These are phyloP conservation scores for Planoprotostelium fungivorum DNA, from an alignment of 78 protist species.

Conservation along the genomic window DNA sequence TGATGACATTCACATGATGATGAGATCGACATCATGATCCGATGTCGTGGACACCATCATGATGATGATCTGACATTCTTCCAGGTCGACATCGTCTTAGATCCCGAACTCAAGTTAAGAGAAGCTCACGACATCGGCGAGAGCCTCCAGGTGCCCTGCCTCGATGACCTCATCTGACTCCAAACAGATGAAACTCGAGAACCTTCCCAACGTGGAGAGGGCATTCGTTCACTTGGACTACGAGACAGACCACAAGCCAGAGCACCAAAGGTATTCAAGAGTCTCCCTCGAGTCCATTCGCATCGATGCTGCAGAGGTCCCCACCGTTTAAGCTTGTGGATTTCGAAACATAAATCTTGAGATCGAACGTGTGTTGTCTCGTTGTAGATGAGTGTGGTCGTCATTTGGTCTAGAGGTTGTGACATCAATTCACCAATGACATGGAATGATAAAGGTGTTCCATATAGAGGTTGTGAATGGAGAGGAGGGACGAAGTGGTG, in stretches of 20 bases:
- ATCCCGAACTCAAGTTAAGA: slow-evolving; percentile 28
- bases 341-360: too few relatives aligned
- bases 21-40: background rate
- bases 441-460: too few relatives aligned
- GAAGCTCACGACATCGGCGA: slow-evolving; percentile 85
- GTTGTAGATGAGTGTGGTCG: too few relatives aligned
- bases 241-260: slow-evolving; percentile 66
- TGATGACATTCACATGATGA: too few relatives aligned
- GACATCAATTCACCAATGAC: too few relatives aligned
- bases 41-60: background rate
- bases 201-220: slow-evolving; percentile 64
- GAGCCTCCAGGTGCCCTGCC: slow-evolving; percentile 43
- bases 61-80: background rate
- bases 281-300: background rate
- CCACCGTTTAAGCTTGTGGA: too few relatives aligned
- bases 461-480: too few relatives aligned
- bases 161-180: background rate
- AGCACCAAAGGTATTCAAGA: slow-evolving; percentile 24
- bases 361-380: too few relatives aligned
- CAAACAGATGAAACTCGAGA: slow-evolving; percentile 29
- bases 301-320: too few relatives aligned
- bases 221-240: slow-evolving; percentile 86
- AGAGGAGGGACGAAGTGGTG: too few relatives aligned
- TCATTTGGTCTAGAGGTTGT: too few relatives aligned
- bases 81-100: slow-evolving; percentile 67